Base-by-base conservation (phyloP, 106 monocot species). In the Alisma plantagoaquatica region DNA sequence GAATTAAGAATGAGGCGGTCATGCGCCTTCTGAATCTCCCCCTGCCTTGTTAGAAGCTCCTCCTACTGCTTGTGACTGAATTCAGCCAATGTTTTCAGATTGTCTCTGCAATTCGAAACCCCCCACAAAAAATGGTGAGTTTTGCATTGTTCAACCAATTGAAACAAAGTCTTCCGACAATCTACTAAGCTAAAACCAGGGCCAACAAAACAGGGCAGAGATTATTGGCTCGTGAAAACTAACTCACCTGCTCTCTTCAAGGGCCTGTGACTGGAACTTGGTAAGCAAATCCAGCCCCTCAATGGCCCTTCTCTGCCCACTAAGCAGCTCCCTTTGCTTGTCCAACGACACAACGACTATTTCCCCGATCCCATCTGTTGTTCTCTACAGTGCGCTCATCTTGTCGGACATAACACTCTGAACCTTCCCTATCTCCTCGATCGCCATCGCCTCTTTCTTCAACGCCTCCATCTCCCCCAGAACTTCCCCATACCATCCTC, bases 241-340 rank as follows among this genome's bases (percentile, higher is more conserved):
- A n/a, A n/a, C n/a, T n/a, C n/a, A 84, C 94, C 88, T 63, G 81
- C 77, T 94, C 59, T 94, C 94, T 55, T 78, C 67, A 3, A 94
- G 70, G 41, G 88, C 94, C 63, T 81, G 69, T 17, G 87, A 80
- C 43, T 88, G 94, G 28, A 75, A 87, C n/a, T 66, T 74, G 1
- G 56, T 71, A 17, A 94, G 84, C 26, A 52, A 70, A 21, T 94
- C 73, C 10, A 88, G 75, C 8, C 80, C 87, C 29, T 87, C 70
- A 1, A 87, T 25, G 1, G 87, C 87, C 9, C 21, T 45, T 0
- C 44, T 43, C 56, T 94, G 94, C 14, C 87, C 88, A 35, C 73
- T 73, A 2, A 94, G 45, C 10, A 94, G 74, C 29, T 67, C 49
- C 53, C 53, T 68, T 30, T 94, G 88, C 29, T 80, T 94, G 42